Conservation (phyloP, 1,284 basidiomycete genomes). For the Kwoniella shivajii region DNA sequence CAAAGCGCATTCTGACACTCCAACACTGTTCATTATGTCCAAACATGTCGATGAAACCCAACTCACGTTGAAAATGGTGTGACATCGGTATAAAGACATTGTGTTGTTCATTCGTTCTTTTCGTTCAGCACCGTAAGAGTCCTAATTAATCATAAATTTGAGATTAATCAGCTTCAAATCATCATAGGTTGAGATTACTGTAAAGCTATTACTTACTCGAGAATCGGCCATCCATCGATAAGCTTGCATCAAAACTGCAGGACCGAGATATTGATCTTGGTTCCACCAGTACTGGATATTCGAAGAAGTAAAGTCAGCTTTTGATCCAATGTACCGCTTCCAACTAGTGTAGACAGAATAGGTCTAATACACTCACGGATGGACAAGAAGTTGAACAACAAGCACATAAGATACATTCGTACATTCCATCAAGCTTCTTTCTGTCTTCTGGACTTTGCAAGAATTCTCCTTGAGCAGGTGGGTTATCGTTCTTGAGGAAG, state of each 20-base stretch:
- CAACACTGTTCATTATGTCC: too few relatives aligned
- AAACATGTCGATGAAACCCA: conserved; percentile 4
- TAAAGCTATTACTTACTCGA: conserved; percentile 62
- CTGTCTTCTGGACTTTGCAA: conserved; percentile 89
- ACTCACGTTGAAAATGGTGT: conserved; percentile 92
- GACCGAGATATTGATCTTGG: conserved; percentile 96
- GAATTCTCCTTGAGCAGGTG: conserved; percentile 71
- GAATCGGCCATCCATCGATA: conserved; percentile 99
- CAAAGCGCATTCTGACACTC: too few relatives aligned
- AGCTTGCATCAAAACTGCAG: conserved; percentile 92
- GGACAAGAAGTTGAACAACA: conserved; percentile 98
- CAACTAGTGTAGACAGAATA: neutral
- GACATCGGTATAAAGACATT: conserved; percentile 86
- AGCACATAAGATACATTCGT: conserved; percentile 76
- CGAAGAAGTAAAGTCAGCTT: neutral
- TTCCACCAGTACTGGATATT: conserved; percentile 88
- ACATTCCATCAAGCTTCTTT: conserved; percentile 94
- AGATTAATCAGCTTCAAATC: conserved; percentile 2
- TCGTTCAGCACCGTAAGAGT: conserved; percentile 76
- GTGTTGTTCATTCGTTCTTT: conserved; percentile 94
- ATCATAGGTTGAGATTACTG: neutral
- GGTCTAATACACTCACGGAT: conserved; percentile 37
- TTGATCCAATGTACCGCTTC: neutral
- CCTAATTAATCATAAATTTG: conserved; percentile 56
- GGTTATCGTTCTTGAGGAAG: conserved; percentile 88